These are phyloP conservation scores for Lomentospora prolificans DNA, from an alignment of 2,329 filamentous ascomycete species.

Conservation along the genomic window DNA sequence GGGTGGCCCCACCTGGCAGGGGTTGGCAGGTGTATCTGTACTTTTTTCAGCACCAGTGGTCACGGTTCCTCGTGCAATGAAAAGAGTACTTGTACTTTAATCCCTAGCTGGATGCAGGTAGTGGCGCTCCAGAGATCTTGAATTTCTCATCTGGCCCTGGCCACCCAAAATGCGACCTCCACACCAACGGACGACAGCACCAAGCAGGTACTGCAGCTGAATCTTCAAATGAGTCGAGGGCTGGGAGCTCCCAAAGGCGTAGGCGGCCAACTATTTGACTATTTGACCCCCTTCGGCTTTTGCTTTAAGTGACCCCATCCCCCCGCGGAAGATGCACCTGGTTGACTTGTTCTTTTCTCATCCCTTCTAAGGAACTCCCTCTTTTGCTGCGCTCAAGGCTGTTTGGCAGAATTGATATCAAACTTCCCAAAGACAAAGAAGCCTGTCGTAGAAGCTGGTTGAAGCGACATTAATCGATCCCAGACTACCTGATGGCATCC, in stretches of 20 bases:
- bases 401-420: too few relatives aligned
- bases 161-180: background rate
- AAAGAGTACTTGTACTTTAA: background rate
- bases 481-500: slow-evolving; percentile 29
- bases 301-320: too few relatives aligned
- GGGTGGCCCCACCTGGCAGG: background rate
- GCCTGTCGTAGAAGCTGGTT: slow-evolving; percentile 68
- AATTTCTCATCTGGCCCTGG: too few relatives aligned
- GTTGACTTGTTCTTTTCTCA: too few relatives aligned
- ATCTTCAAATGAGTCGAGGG: too few relatives aligned
- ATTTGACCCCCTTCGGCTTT: too few relatives aligned
- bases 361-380: too few relatives aligned
- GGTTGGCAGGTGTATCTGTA: background rate
- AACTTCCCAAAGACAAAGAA: slow-evolving; percentile 56
- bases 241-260: too few relatives aligned
- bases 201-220: background rate
- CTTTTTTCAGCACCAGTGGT: background rate
- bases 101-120: background rate
- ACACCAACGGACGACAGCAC: background rate
- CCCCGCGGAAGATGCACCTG: too few relatives aligned
- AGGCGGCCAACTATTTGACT: too few relatives aligned
- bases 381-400: too few relatives aligned
- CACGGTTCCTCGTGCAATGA: background rate
- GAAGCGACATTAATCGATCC: slow-evolving; percentile 40
- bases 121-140: background rate